Base-by-base conservation (phyloP, 495 filamentous ascomycete species). In the Jackrogersella minutella region DNA sequence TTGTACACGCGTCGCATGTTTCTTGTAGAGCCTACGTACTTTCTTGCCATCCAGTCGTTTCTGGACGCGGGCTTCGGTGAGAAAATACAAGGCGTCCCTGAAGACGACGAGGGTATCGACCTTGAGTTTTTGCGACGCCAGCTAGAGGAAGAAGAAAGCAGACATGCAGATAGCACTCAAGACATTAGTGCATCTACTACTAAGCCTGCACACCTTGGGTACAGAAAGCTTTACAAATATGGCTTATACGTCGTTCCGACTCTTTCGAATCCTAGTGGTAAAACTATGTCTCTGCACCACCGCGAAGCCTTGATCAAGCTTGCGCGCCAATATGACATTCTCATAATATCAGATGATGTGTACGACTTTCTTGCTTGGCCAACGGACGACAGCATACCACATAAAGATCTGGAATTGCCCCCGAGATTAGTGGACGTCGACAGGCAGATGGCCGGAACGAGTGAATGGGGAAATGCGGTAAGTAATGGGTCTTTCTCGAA, bases 401-500 rank as follows among this genome's bases (percentile, higher is more conserved):
- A 61, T 2, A 39, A 68, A 10, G 40, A 39, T 64, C 68, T n/a
- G 74, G 85, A 87, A 1, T 57, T 80, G 1, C 61, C 88, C 1
- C 90, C 90, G 2, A 82, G 91, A 0, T 67, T 93, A 1, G 86
- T 92, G n/a, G 91, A 91, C 63, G 78, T 95, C 14, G 90, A 93
- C 66, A 78, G 87, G 2, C 81, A 82, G 36, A 74, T 90, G 13
- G 80, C 87, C 31, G 81, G 83, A 2, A 83, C 86, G 2, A 69
- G 74, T 26, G 74, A 77, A 24, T 93, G 86, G 61, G 91, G 91
- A 1, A 88, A 93, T 70, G 80, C 84, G 3, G 78, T 90, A 10
- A 88, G 86, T 57, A 94, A 94, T 71, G 90, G 87, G 16, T 88
- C 83, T 14, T 93, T 95, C 74, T 88, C 84, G 55, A 95, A 95